phyloP scores from a whole-genome alignment of 1,284 basidiomycete species.

The Trichosporon ovoides region DNA sequence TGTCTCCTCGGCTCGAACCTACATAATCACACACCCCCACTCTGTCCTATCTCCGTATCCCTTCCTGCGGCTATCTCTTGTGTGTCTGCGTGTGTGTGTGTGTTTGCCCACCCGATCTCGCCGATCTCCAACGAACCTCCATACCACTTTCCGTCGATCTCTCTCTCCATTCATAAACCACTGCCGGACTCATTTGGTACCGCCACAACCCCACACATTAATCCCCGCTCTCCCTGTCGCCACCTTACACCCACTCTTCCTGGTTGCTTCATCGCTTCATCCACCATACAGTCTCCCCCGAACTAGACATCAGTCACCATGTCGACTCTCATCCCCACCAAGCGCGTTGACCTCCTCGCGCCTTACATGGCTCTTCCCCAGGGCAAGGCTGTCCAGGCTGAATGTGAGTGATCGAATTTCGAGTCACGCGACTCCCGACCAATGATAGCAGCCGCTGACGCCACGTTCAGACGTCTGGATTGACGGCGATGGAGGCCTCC shows the following conservation, averaged over 20 bases:
- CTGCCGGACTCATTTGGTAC: not conserved
- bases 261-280: not conserved
- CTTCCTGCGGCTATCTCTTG: not conserved
- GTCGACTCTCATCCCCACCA: slow-evolving; percentile 51
- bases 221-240: not conserved
- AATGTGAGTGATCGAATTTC: slow-evolving; percentile 58
- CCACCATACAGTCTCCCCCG: slow-evolving; percentile 3
- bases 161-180: not conserved
- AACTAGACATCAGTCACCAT: slow-evolving; percentile 27
- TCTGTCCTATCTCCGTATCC: not conserved
- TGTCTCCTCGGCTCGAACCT: not conserved
- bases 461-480: slow-evolving; percentile 80
- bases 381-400: slow-evolving; percentile 83
- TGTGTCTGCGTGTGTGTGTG: not conserved
- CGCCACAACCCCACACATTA: not conserved
- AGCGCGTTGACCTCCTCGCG: slow-evolving; percentile 75
- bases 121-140: not conserved
- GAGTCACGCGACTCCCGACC: slow-evolving; percentile 23
- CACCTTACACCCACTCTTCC: slow-evolving; percentile 3
- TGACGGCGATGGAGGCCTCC: slow-evolving; percentile 83
- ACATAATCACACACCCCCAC: not conserved
- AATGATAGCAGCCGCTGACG: slow-evolving; percentile 5
- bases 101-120: not conserved
- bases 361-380: slow-evolving; percentile 80
- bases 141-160: not conserved